These are phyloP conservation scores for Arthrobotrys sphaeroides DNA, from an alignment of 2,329 filamentous ascomycete genomes.

Conservation along the genomic window DNA sequence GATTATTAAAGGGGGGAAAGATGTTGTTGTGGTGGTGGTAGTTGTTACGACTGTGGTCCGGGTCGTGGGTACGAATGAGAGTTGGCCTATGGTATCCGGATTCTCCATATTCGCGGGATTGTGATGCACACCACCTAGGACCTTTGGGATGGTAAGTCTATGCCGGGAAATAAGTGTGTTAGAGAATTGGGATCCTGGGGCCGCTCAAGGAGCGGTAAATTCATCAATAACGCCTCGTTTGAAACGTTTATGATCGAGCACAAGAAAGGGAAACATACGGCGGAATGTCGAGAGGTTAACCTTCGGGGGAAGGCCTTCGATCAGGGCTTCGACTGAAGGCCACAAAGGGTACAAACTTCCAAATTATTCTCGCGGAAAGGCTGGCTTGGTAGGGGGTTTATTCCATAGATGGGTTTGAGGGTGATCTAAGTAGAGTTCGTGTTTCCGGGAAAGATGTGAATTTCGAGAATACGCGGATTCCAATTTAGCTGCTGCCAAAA, in stretches of 20 bases:
- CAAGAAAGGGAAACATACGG: background rate
- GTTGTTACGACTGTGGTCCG: slow-evolving; percentile 59
- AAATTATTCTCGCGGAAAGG: background rate
- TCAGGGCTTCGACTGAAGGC: background rate
- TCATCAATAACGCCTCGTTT: too few species aligned
- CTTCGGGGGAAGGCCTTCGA: background rate
- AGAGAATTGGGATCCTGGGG: background rate
- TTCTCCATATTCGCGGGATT: slow-evolving; percentile 33
- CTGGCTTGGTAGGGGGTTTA: background rate
- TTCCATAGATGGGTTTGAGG: slow-evolving; percentile 24
- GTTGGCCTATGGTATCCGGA: slow-evolving; percentile 56
- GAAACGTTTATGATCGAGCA: background rate
- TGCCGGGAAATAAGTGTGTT: background rate
- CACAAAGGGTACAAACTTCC: background rate
- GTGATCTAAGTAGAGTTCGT: background rate
- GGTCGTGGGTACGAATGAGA: slow-evolving; percentile 58
- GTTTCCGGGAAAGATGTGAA: background rate
- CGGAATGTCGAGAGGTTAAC: background rate
- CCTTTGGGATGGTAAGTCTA: background rate
- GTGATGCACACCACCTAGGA: slow-evolving; percentile 30
- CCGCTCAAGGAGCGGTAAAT: background rate
- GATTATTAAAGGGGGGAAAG: slow-evolving; percentile 58
- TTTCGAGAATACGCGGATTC: background rate
- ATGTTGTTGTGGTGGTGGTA: slow-evolving; percentile 58
- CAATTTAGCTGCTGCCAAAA: background rate